These are phyloP conservation scores for Phytopythium cucurbitacearum DNA, from an alignment of 352 stramenopile species.

Conservation along the genomic window DNA sequence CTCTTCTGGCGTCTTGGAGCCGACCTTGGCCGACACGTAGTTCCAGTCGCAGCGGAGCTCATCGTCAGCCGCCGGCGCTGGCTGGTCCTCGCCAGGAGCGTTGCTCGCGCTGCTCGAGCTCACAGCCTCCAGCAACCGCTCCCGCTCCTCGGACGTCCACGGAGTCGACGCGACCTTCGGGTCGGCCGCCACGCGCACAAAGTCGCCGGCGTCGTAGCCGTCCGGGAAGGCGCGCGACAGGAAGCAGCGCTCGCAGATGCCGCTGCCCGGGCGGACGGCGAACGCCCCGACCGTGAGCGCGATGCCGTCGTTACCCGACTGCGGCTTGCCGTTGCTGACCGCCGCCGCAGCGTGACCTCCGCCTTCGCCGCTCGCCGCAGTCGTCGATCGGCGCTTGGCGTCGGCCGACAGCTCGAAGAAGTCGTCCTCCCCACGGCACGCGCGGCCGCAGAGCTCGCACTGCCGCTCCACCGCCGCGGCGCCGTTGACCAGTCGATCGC, in stretches of 20 bases:
- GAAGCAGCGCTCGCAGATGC: constrained; percentile 69
- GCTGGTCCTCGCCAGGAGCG: constrained; percentile 6
- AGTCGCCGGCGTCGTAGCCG: constrained; percentile 53
- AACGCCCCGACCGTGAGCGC: constrained; percentile 45
- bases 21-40: constrained; percentile 58
- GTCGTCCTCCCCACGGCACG: constrained; percentile 23
- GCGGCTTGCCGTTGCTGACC: constrained; percentile 11
- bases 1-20: constrained; percentile 66
- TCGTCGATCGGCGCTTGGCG: constrained; percentile 48
- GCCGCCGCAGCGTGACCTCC: constrained; percentile 5
- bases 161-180: constrained; percentile 2
- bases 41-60: constrained; percentile 72
- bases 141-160: constrained; percentile 50
- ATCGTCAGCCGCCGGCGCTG: constrained; percentile 15
- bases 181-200: constrained; percentile 31
- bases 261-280: constrained; percentile 42
- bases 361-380: constrained; percentile 5
- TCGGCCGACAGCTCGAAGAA: constrained; percentile 58
- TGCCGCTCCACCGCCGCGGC: constrained; percentile 3
- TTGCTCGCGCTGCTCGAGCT: constrained; percentile 19
- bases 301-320: constrained; percentile 9
- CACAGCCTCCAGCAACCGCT: constrained; percentile 47
- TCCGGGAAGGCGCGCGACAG: constrained; percentile 60
- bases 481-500: no score
- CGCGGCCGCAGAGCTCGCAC: constrained; percentile 48